Percentiles rank a stretch among this genome's conserved stretches.
Conservation (phyloP, 805 yeast species). For the Monosporozyma aerobia region DNA sequence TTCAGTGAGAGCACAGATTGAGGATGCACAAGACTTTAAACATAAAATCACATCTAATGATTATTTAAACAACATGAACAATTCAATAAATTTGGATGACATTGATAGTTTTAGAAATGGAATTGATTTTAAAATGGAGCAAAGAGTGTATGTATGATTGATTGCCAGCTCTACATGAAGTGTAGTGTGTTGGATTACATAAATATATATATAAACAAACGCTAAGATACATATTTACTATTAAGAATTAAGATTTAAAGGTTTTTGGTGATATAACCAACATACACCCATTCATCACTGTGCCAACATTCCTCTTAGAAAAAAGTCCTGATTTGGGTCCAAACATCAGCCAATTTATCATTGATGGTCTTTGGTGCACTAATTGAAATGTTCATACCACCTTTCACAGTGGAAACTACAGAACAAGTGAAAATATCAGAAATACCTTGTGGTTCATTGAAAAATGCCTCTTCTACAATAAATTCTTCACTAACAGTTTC, state of each 20-base stretch:
- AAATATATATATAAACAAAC: background rate
- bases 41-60: background rate
- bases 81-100: background rate
- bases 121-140: background rate
- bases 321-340: conserved; percentile 1
- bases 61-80: background rate
- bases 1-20: conserved; percentile 6
- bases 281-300: background rate
- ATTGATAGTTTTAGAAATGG: background rate
- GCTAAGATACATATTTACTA: background rate
- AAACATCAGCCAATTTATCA: background rate
- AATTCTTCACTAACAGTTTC: conserved; percentile 4
- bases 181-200: background rate
- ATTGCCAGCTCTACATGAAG: background rate
- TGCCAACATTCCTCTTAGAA: background rate
- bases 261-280: background rate
- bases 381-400: conserved; percentile 20
- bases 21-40: background rate
- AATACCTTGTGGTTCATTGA: conserved; percentile 24
- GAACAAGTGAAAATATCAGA: conserved; percentile 17
- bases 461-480: conserved; percentile 16
- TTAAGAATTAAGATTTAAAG: background rate
- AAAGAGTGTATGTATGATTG: background rate
- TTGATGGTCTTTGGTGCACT: conserved; percentile 13
- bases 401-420: conserved; percentile 16